A percentile compares a stretch with the other conserved stretches of the same genome.
These are phyloP conservation scores for Oleoguttula mirabilis DNA, from an alignment of 495 filamentous ascomycete genomes.

Conservation along the genomic window DNA sequence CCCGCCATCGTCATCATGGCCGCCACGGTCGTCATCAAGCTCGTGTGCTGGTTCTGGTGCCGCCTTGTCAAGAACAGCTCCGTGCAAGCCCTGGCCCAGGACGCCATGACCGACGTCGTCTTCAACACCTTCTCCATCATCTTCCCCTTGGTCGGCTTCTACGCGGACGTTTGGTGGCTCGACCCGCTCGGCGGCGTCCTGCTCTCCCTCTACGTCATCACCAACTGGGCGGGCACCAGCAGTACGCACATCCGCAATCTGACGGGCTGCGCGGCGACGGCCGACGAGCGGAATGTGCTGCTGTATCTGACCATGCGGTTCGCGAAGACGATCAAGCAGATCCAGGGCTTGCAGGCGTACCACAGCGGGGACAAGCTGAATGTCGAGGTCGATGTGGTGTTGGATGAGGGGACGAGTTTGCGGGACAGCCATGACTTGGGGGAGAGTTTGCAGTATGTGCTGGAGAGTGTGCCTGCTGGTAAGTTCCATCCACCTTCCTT, in stretches of 20 bases:
- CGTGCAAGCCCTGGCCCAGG: slow-evolving; percentile 69
- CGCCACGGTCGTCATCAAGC: slow-evolving; percentile 69
- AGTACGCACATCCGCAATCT: slow-evolving; percentile 71
- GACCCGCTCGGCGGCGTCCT: slow-evolving; percentile 75
- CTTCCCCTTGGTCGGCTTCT: slow-evolving; percentile 71
- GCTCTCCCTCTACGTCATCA: slow-evolving; percentile 70
- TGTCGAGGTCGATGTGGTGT: slow-evolving; percentile 71
- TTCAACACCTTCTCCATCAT: slow-evolving; percentile 89
- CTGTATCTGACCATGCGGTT: slow-evolving; percentile 93
- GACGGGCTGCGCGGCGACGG: slow-evolving; percentile 65
- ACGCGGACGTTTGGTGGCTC: slow-evolving; percentile 68
- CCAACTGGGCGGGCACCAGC: slow-evolving; percentile 71
- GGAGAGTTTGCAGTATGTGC: slow-evolving; percentile 79
- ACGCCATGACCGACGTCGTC: slow-evolving; percentile 60
- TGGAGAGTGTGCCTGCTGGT: slow-evolving; percentile 65
- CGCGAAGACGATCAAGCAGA: slow-evolving; percentile 74
- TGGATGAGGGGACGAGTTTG: slow-evolving; percentile 65
- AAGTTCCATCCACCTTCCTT: slow-evolving; percentile 30
- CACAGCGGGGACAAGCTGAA: slow-evolving; percentile 83
- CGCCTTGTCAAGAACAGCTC: slow-evolving; percentile 77
- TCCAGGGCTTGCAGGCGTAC: slow-evolving; percentile 80
- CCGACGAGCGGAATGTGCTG: slow-evolving; percentile 71
- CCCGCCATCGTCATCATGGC: slow-evolving; percentile 73
- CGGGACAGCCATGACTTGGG: slow-evolving; percentile 82
- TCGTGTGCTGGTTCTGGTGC: slow-evolving; percentile 81